A percentile compares a stretch with the other conserved stretches of the same genome.
Conservation (phyloP, 768 basidiomycete genomes). For the Candolleomyces eurysporus region DNA sequence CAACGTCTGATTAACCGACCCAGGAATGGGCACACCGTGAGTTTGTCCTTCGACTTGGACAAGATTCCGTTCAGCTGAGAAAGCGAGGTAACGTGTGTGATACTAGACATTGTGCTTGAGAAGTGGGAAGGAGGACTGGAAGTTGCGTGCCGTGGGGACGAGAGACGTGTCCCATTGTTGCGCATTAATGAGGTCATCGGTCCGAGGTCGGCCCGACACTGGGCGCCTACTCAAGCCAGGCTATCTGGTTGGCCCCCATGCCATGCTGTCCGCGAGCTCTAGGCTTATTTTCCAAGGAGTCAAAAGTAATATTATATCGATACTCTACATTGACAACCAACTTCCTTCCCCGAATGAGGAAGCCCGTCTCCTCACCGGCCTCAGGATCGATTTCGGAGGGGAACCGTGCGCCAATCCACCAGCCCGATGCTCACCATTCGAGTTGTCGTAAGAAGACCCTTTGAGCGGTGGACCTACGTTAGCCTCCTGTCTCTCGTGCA, state of each 20-base stretch:
- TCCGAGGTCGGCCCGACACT: not conserved
- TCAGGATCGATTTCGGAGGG: not conserved
- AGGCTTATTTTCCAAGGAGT: not conserved
- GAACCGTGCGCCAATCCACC: not conserved
- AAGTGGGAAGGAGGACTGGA: not conserved
- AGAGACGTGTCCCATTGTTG: not conserved
- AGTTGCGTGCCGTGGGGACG: not conserved
- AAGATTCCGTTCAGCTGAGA: constrained; percentile 61
- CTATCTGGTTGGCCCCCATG: too few relatives aligned
- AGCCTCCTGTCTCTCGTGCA: not conserved
- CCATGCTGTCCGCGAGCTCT: not conserved
- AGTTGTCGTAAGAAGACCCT: not conserved
- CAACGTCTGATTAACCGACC: constrained; percentile 8
- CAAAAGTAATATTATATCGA: not conserved
- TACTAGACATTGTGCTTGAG: constrained; percentile 13
- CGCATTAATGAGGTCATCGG: not conserved
- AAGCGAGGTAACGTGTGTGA: constrained; percentile 62
- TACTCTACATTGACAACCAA: not conserved
- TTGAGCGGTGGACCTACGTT: not conserved
- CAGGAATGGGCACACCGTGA: constrained; percentile 44
- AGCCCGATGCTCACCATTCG: not conserved
- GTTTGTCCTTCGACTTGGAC: constrained; percentile 56
- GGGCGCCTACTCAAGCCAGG: not conserved
- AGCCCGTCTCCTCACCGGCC: not conserved
- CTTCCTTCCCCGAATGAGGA: not conserved